These are phyloP conservation scores for Solanum arcanum DNA, from an alignment of 257 asterid species.

Conservation along the genomic window DNA sequence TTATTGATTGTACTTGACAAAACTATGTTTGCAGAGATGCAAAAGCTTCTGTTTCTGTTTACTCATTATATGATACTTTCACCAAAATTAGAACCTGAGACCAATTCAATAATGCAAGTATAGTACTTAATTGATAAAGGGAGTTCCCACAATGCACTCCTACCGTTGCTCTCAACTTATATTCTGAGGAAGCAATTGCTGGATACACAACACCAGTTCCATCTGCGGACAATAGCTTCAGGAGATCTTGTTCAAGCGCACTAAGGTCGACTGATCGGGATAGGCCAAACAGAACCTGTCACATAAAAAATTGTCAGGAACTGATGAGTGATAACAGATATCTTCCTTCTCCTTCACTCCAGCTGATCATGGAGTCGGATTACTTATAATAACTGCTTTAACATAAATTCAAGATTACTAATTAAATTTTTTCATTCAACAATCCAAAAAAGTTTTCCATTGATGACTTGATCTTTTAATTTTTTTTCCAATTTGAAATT, in stretches of 20 bases:
- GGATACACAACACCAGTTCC: slow-evolving; percentile 32
- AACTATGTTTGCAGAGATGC: neutral
- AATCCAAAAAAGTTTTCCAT: neutral
- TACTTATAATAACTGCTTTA: neutral
- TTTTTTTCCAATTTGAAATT: neutral
- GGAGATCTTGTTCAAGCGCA: slow-evolving; percentile 62
- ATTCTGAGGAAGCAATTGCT: slow-evolving; percentile 63
- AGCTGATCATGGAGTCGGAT: neutral
- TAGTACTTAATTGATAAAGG: neutral
- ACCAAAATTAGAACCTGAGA: neutral
- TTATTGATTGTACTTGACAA: neutral
- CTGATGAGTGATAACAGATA: too few relatives aligned
- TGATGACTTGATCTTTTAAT: neutral
- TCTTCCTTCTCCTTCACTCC: neutral
- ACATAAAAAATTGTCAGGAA: neutral
- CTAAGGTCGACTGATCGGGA: slow-evolving; percentile 51
- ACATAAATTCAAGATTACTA: neutral
- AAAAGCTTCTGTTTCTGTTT: neutral
- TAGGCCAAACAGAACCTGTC: slow-evolving; percentile 88
- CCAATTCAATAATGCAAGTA: neutral
- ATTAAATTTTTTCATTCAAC: neutral
- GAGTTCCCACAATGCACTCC: slow-evolving; percentile 1
- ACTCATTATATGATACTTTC: neutral
- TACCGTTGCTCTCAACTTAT: slow-evolving; percentile 84
- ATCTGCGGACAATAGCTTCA: slow-evolving; percentile 45